A percentile compares a stretch with the other conserved stretches of the same genome.
Conservation (phyloP, 1,139 yeast species). For the Candida glucosophila region DNA sequence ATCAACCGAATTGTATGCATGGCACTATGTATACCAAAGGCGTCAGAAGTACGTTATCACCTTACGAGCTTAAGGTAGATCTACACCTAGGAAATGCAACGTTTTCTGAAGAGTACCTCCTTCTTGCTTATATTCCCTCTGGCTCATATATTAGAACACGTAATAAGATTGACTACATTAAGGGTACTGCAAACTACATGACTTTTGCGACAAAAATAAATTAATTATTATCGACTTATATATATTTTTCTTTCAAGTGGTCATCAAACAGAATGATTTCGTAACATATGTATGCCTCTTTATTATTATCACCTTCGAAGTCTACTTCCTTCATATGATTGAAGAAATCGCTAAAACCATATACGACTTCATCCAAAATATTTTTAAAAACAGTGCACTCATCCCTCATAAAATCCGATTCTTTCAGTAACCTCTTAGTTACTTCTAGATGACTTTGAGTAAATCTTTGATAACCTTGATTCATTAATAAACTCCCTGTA, state of each 20-base stretch:
- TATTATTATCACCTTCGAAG: constrained; percentile 2
- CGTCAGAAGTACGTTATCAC: too few relatives aligned
- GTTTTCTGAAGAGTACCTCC: too few relatives aligned
- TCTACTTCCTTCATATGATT: constrained; percentile 3
- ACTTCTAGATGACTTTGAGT: constrained; percentile 4
- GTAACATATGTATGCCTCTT: constrained; percentile 3
- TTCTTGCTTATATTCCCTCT: too few relatives aligned
- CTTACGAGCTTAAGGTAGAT: too few relatives aligned
- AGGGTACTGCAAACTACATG: too few relatives aligned
- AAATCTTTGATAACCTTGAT: background rate
- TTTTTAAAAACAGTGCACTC: constrained; percentile 4
- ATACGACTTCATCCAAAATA: constrained; percentile 4
- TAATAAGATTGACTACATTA: too few relatives aligned
- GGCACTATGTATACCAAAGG: too few relatives aligned
- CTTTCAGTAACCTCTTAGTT: constrained; percentile 3
- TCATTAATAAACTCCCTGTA: background rate
- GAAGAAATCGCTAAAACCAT: constrained; percentile 5
- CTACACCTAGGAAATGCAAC: too few relatives aligned
- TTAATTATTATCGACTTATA: background rate
- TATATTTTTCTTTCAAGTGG: constrained; percentile 6
- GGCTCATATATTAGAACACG: too few relatives aligned
- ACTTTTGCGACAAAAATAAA: background rate
- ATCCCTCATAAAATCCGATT: constrained; percentile 4
- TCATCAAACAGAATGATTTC: constrained; percentile 7
- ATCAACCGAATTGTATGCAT: too few relatives aligned